Evolutionary conservation across 768 basidiomycete genomes (phyloP), one percentile per base, ranked within the genome.

Genomic region (Boletus vermiculosoides): DNA sequence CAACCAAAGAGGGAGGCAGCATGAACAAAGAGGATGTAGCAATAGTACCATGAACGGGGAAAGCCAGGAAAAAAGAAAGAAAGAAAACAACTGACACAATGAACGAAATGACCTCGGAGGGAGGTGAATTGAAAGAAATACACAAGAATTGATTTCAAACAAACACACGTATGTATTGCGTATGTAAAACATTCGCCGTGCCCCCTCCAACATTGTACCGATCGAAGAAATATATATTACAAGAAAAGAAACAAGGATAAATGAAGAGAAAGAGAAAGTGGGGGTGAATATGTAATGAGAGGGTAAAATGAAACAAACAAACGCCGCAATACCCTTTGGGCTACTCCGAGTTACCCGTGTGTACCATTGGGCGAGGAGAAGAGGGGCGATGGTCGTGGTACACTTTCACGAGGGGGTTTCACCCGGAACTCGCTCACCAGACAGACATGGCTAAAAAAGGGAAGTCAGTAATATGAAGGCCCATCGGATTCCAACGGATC

Each of bases 401-500:
- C 66, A 49, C 56, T 63, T 18, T 81, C 85, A 69, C 83, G 79
- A 30, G 83, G 88, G 8, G 86, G 87, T 65, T 88, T 90, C 57
- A 93, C 83, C 56, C 90, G 84, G 78, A 93, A 90, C 71, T 92
- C 86, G 66, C 80, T 75, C 59, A 82, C 77, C 58, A 92, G 78
- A 59, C 83, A 85, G 55, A 93, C 73, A 67, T 93, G 90, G 69
- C 90, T 92, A 61, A 36, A 59, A 66, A 65, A 52, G 48, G 59
- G 34, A 33, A 49, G 48, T 58, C 30, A 33, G 13, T 20, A 5
- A 52, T 41, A 28, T 45, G 30, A 44, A 55, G 56, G 41, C 7
- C 52, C 46, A 49, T 51, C 45, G 60, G 46, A 9, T 18, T 51
- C 34, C 48, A 55, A 39, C 36, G 46, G 44, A 54, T 54, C 57